Evolutionary conservation across 2,329 filamentous ascomycete genomes (phyloP).

Genomic region (Paraphoma chrysanthemicola): DNA sequence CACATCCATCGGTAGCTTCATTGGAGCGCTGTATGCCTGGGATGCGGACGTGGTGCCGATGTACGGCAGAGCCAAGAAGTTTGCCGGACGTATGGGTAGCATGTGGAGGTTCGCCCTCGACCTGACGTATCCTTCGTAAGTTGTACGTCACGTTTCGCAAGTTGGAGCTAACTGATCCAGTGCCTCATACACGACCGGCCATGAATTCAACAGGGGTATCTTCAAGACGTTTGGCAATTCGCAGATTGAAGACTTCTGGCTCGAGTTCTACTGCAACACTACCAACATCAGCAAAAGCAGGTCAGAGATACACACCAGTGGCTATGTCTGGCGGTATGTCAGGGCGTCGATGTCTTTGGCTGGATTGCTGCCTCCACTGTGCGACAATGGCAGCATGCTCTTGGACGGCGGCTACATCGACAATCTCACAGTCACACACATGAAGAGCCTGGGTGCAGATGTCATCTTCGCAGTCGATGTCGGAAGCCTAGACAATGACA

Average conservation of each 20-base stretch:
- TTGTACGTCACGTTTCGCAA: neutral
- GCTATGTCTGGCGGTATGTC: slow-evolving; percentile 97
- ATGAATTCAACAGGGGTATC: slow-evolving; percentile 98
- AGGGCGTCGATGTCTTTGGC: slow-evolving; percentile 96
- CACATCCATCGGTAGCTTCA: slow-evolving; percentile 95
- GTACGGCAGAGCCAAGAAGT: slow-evolving; percentile 96
- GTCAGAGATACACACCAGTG: slow-evolving; percentile 90
- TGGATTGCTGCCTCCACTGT: slow-evolving; percentile 88
- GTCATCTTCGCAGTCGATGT: slow-evolving; percentile 97
- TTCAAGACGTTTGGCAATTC: slow-evolving; percentile 98
- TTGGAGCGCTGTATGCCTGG: slow-evolving; percentile 92
- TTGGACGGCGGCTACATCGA: slow-evolving; percentile 97
- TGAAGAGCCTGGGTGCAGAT: slow-evolving; percentile 92
- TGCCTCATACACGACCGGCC: slow-evolving; percentile 95
- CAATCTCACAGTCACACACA: slow-evolving; percentile 95
- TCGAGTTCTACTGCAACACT: slow-evolving; percentile 98
- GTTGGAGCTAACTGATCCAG: slow-evolving; percentile 28
- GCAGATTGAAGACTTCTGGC: slow-evolving; percentile 98
- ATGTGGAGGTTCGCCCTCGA: slow-evolving; percentile 99
- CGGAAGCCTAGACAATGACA: slow-evolving; percentile 88
- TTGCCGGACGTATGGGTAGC: slow-evolving; percentile 97
- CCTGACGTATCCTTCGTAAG: slow-evolving; percentile 85
- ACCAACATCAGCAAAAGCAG: slow-evolving; percentile 97
- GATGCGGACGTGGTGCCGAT: slow-evolving; percentile 97
- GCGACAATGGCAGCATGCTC: slow-evolving; percentile 96